These are phyloP conservation scores for Acer yangbiense DNA, from an alignment of 345 rosid species.

Conservation along the genomic window DNA sequence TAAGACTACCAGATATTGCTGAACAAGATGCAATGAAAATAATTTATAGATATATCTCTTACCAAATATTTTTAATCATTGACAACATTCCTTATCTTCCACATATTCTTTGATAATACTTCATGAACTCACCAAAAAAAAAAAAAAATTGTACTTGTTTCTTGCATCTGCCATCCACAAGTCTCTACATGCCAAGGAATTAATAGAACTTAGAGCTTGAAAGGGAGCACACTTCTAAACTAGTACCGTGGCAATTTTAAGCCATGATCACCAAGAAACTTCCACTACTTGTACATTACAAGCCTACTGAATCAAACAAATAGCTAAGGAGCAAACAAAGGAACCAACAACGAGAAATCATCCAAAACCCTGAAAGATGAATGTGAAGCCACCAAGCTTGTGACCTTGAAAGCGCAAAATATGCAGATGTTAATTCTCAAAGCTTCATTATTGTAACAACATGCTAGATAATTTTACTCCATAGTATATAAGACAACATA, in stretches of 20 bases:
- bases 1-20: background rate
- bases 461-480: background rate
- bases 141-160: no score
- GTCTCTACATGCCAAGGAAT: no score
- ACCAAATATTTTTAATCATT: background rate
- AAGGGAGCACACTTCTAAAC: no score
- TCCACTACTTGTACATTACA: background rate
- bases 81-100: background rate
- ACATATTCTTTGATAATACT: conserved; percentile 2
- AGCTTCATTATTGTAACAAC: background rate
- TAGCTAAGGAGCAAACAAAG: background rate
- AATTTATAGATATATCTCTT: background rate
- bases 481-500: background rate
- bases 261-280: no score
- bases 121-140: background rate
- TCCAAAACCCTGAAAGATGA: background rate
- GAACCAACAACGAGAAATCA: background rate
- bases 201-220: no score
- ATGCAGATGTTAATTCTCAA: background rate
- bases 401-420: background rate
- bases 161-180: no score
- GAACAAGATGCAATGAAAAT: background rate
- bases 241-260: no score
- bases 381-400: background rate
- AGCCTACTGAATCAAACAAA: background rate